Evolutionary conservation across 225 moss, liverwort and hornwort genomes (phyloP), one percentile per base, ranked within the genome.

Genomic region (Marchantia paleacea): DNA sequence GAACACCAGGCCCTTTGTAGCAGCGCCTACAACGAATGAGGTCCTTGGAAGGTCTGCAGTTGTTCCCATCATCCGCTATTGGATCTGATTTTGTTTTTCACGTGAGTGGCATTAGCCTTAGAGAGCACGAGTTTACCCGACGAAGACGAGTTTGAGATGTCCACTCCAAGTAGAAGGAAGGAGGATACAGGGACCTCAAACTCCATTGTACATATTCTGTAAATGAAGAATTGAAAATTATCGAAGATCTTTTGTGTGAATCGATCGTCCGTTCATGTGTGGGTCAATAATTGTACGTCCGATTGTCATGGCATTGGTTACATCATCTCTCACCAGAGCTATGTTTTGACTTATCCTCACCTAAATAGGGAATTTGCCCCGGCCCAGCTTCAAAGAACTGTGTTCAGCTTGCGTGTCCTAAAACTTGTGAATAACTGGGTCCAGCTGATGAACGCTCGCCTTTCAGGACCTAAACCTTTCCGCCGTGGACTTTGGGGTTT

Each of bases 1-100:
- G 73, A 73, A 52, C 73, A 25, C 50, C 73, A 54, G 73, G 20
- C 53, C 26, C 53, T 47, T 47, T 10, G 39, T 69, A 69, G 69
- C 67, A 29, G 72, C 53, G 53, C 53, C 8, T 25, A 26, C 73
- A 73, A 7, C 73, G 53, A 53, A 73, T 1, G 73, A 53, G n/a
- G 54, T 25, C 12, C 24, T 54, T 6, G 73, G 73, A 53, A 24
- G 52, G 73, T 52, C 52, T 25, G 24, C 52, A 73, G 52, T 52
- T 8, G 18, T 26, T 29, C 8, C 26, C 26, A 67, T 7, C 26
- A 67, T 26, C 29, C 12, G 66, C 26, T 18, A 22, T 22, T 11
- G 22, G 22, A 22, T 61, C 20, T 61, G 61, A 61, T 7, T 18
- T 22, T 61, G n/a, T 39, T 39, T 39, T 5, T 39, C 39, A 39